These are phyloP conservation scores for Moricandia moricandioides DNA, from an alignment of 345 rosid genomes.

Conservation along the genomic window DNA sequence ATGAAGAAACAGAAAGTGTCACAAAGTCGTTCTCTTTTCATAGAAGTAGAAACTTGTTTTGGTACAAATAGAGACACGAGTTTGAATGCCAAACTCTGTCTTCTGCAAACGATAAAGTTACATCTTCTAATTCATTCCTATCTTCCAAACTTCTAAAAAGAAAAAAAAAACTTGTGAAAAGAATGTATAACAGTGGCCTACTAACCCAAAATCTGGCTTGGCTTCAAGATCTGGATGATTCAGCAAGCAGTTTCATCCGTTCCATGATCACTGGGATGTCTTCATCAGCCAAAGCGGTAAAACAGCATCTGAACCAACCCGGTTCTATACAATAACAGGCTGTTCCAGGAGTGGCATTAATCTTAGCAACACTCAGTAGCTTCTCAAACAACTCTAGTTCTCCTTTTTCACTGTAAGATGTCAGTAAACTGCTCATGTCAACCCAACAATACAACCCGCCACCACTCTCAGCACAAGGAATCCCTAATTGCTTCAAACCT, in stretches of 20 bases:
- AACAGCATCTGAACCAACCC: slow-evolving; percentile 96
- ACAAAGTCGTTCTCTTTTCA: slow-evolving; percentile 12
- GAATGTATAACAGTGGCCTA: not conserved
- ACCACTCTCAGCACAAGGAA: slow-evolving; percentile 57
- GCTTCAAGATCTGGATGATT: slow-evolving; percentile 43
- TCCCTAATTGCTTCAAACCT: slow-evolving; percentile 58
- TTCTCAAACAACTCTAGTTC: slow-evolving; percentile 80
- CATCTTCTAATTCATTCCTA: slow-evolving; percentile 3
- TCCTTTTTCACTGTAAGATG: slow-evolving; percentile 76
- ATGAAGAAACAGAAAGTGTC: not conserved
- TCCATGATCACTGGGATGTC: slow-evolving; percentile 64
- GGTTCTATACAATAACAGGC: slow-evolving; percentile 93
- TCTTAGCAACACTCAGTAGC: slow-evolving; percentile 67
- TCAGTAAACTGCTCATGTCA: slow-evolving; percentile 68
- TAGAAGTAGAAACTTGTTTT: slow-evolving; percentile 17
- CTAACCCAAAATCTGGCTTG: slow-evolving; percentile 20
- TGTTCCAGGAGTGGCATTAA: slow-evolving; percentile 83
- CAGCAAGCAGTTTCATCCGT: slow-evolving; percentile 53
- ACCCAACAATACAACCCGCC: slow-evolving; percentile 93
- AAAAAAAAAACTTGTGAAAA: not conserved
- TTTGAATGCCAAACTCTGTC: slow-evolving; percentile 20
- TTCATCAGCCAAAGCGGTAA: slow-evolving; percentile 56
- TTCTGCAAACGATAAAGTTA: not conserved
- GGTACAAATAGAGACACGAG: slow-evolving; percentile 3
- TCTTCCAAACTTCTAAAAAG: slow-evolving; percentile 3